Conservation (phyloP, 306 rosid species). For the Cucurbita pepo region DNA sequence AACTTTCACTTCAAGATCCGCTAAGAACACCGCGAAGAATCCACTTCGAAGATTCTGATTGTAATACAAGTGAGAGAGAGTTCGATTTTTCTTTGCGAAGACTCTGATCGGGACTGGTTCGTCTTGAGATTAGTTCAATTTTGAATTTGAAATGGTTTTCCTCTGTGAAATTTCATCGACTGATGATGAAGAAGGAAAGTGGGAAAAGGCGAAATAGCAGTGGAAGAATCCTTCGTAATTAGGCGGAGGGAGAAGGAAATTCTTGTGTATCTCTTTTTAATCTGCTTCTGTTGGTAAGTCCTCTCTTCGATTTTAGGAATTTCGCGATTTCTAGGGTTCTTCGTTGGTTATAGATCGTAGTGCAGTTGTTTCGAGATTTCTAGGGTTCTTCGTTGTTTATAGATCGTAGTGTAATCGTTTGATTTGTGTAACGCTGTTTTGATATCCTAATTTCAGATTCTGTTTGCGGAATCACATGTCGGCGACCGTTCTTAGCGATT, state of each 20-base stretch:
- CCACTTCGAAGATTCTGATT: not conserved
- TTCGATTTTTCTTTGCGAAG: not conserved
- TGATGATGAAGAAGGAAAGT: not conserved
- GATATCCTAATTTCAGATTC: not conserved
- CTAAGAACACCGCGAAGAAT: not conserved
- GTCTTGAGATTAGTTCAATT: not conserved
- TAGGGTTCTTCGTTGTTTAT: not conserved
- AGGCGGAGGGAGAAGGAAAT: constrained; percentile 5
- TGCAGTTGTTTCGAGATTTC: not conserved
- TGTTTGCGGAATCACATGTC: constrained; percentile 25
- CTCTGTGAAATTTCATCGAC: not conserved
- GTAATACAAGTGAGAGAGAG: not conserved
- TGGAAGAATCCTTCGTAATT: not conserved
- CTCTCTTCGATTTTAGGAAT: not conserved
- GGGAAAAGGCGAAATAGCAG: constrained; percentile 1
- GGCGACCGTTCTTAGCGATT: constrained; percentile 47
- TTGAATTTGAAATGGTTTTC: not conserved
- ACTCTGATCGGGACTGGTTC: not conserved
- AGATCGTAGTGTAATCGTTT: not conserved
- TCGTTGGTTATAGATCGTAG: not conserved
- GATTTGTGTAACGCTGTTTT: not conserved
- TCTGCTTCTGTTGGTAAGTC: not conserved
- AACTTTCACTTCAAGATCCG: not conserved
- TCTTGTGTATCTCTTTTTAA: not conserved
- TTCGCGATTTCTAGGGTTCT: not conserved